Conservation (phyloP, 176 grass and related monocot genomes). For the Oryza coarctata region DNA sequence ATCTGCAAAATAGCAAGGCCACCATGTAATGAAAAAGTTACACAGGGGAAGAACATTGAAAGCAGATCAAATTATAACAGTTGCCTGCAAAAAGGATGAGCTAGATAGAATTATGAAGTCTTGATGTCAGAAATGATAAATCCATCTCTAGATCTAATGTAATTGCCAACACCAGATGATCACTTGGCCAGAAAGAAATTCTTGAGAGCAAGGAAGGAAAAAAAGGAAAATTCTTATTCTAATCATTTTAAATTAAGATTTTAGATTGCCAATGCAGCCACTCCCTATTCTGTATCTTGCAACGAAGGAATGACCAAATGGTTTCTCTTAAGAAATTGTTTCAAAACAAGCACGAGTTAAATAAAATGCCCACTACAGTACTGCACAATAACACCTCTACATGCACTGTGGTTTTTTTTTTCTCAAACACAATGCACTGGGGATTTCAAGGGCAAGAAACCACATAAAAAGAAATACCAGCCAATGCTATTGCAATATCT, state of each 20-base stretch:
- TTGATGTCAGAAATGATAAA: conserved; percentile 8
- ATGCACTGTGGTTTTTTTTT: background rate
- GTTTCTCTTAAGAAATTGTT: background rate
- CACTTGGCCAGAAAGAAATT: background rate
- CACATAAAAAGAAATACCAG: conserved; percentile 13
- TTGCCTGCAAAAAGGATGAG: background rate
- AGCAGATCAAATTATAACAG: background rate
- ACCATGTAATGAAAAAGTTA: conserved; percentile 11
- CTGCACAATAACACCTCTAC: background rate
- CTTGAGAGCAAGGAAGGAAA: background rate
- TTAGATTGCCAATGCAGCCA: background rate
- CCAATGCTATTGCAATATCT: conserved; percentile 4
- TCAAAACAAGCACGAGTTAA: conserved; percentile 3
- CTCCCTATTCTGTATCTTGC: background rate
- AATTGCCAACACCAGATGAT: background rate
- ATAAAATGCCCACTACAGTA: conserved; percentile 1
- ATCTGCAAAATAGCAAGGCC: conserved; percentile 57
- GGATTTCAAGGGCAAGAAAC: background rate
- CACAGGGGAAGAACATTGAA: conserved; percentile 12
- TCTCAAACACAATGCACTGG: background rate
- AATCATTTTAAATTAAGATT: background rate
- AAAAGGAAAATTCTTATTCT: background rate
- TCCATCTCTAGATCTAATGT: background rate
- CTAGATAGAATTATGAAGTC: conserved; percentile 20
- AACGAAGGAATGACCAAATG: background rate